Base-by-base conservation (phyloP, 495 filamentous ascomycete genomes). In the Apiosordaria backusii region DNA sequence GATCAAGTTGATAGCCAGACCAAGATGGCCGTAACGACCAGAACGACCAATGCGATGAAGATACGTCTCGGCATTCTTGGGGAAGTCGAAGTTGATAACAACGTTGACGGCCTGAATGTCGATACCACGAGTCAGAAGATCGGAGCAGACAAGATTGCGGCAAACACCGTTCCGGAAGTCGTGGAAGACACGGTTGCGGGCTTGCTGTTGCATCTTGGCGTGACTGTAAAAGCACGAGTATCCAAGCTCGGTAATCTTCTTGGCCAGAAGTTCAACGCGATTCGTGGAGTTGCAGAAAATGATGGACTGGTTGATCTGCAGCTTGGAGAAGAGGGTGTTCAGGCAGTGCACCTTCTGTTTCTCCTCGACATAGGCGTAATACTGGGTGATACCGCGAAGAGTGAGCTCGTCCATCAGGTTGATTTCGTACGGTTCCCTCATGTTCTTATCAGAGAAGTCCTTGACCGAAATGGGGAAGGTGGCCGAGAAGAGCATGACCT, bases 211-310 rank as follows among this genome's bases (percentile, higher is more conserved):
- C 95, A 99, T 99, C 70, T 91, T 92, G 27, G 95, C 95, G 73
- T 99, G 95, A 53, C 93, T 97, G 83, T 99, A 99, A 81, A 97
- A 99, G 82, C 95, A 99, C 13, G 96, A 98, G 79, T 98, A 99
- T 52, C 95, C 95, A 64, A 99, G 85, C 76, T 99, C 95, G 16
- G 96, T 98, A 74, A 99, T 99, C 78, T 98, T 99, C 83, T 99
- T 99, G 40, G 95, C 95, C 21, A 99, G 85, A 19, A 99, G 83
- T 77, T 99, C 95, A 19, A 99, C 95, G 55, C 95, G 92, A 74
- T 97, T 97, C 52, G 95, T 98, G 52, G 96, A 98, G 76, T 99
- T 99, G 83, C 95, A 99, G 82, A 99, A 99, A 73, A 99, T 99
- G 81, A 99, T 99, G 60, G 96, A 98, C 82, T 99, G 95, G 77